Percentiles rank a stretch among this genome's conserved stretches.
Evolutionary conservation across 257 asterid species (phyloP).

Genomic region (Solanum paucissectum): DNA sequence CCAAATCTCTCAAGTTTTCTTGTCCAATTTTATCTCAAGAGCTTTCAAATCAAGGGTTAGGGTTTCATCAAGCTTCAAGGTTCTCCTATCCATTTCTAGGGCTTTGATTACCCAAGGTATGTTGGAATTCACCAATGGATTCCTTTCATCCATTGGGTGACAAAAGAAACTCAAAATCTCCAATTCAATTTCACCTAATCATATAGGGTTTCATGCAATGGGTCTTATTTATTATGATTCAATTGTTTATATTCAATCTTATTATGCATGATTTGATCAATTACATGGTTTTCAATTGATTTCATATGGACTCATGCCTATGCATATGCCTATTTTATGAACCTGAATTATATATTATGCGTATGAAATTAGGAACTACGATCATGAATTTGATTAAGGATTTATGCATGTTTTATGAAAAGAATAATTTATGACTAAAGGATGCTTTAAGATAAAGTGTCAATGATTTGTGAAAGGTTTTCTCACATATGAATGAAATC

Average conservation of each 20-base stretch:
- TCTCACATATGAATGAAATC: background rate
- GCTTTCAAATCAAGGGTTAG: background rate
- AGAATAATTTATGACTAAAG: background rate
- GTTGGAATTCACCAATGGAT: background rate
- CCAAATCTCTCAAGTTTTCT: background rate
- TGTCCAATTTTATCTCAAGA: background rate
- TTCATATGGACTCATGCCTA: background rate
- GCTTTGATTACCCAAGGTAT: background rate
- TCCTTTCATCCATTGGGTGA: background rate
- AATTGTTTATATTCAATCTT: background rate
- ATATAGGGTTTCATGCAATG: background rate
- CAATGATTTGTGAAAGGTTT: background rate
- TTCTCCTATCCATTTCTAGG: background rate
- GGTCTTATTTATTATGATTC: background rate
- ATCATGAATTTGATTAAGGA: background rate
- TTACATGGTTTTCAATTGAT: background rate
- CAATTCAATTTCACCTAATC: background rate
- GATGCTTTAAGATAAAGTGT: background rate
- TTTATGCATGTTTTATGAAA: no score
- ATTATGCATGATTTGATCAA: background rate
- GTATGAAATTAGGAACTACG: background rate
- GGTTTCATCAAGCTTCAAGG: background rate
- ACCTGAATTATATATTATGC: background rate
- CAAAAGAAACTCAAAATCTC: background rate
- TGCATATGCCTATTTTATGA: background rate